Conservation (phyloP, 2,329 filamentous ascomycete genomes). For the Lasiodiplodia theobromae region DNA sequence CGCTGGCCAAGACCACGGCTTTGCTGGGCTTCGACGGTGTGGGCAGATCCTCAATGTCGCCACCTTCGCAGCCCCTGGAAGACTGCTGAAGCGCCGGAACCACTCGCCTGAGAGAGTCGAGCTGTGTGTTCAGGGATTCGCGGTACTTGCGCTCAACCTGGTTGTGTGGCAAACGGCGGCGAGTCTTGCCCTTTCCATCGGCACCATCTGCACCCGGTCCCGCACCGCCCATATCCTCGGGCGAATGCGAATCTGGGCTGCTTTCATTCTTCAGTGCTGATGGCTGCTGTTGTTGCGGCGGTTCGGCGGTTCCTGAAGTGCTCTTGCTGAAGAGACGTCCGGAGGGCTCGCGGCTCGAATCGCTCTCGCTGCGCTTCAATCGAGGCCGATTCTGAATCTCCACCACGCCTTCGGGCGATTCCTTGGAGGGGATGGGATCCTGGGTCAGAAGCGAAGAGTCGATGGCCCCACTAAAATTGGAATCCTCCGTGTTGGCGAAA, state of each 20-base stretch:
- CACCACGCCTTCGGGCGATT: conserved; percentile 41
- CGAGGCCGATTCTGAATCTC: conserved; percentile 45
- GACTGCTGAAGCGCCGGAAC: conserved; percentile 51
- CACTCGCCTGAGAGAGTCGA: conserved; percentile 50
- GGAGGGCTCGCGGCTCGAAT: conserved; percentile 33
- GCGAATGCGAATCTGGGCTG: conserved; percentile 36
- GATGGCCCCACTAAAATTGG: conserved; percentile 33
- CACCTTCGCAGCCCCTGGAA: conserved; percentile 39
- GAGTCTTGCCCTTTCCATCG: conserved; percentile 42
- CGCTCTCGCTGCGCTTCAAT: conserved; percentile 46
- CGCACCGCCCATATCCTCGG: conserved; percentile 37
- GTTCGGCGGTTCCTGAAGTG: conserved; percentile 22
- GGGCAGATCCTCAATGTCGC: conserved; percentile 53
- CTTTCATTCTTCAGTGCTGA: conserved; percentile 44
- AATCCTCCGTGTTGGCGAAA: conserved; percentile 38
- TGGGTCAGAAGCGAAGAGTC: conserved; percentile 39
- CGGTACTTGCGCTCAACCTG: conserved; percentile 57
- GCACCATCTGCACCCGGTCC: conserved; percentile 34
- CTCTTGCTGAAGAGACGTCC: conserved; percentile 40
- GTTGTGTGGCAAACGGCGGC: conserved; percentile 51
- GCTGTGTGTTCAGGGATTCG: conserved; percentile 55
- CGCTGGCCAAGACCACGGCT: conserved; percentile 55
- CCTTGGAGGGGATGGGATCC: conserved; percentile 43
- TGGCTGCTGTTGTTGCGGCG: conserved; percentile 29
- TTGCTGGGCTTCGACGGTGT: conserved; percentile 52